phyloP scores from a whole-genome alignment of 257 asterid genomes.

The Haberlea rhodopensis region DNA sequence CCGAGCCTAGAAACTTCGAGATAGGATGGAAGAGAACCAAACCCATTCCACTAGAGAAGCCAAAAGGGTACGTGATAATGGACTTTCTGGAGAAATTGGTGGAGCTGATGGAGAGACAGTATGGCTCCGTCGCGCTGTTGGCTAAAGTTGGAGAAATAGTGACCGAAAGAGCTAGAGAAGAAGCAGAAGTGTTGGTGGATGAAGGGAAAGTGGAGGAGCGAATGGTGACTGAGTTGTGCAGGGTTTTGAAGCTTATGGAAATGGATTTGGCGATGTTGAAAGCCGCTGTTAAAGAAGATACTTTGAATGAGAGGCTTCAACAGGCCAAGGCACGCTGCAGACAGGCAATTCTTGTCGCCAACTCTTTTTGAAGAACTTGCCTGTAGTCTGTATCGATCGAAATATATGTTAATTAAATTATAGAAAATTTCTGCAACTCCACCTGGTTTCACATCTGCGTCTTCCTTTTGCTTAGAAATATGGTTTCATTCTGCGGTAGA shows the following conservation, averaged over 20 bases:
- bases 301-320: conserved; percentile 59
- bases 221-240: conserved; percentile 70
- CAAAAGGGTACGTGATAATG: conserved; percentile 67
- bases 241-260: conserved; percentile 84
- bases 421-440: no score
- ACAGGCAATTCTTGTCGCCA: conserved; percentile 88
- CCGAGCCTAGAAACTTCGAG: conserved; percentile 74
- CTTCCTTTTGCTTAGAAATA: no score
- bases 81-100: conserved; percentile 70
- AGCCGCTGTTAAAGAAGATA: conserved; percentile 77
- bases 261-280: conserved; percentile 87
- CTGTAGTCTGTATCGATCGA: no score
- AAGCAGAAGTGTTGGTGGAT: conserved; percentile 63
- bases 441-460: no score
- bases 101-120: conserved; percentile 63
- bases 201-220: conserved; percentile 86
- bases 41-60: conserved; percentile 65
- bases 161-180: conserved; percentile 70
- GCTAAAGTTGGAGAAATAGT: conserved; percentile 71
- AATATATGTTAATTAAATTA: no score
- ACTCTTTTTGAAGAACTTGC: conserved; percentile 39
- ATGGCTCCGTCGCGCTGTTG: conserved; percentile 56
- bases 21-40: conserved; percentile 85
- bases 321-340: conserved; percentile 85
- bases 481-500: no score